Conservation (phyloP, 73 alveolate species). For the Tetrahymena elliotti region DNA sequence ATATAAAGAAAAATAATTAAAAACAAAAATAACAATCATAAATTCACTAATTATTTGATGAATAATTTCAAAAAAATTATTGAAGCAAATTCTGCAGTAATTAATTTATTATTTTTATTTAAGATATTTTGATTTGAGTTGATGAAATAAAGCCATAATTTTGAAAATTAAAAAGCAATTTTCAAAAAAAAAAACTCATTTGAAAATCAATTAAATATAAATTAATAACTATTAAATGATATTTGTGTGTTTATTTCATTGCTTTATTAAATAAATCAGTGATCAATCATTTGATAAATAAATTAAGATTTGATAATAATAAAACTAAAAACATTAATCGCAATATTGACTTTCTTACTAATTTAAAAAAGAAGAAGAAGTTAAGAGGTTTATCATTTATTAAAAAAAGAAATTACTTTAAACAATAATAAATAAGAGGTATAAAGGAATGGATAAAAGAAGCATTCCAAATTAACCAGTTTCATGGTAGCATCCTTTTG, state of each 20-base stretch:
- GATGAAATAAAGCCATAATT: not conserved
- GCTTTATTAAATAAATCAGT: not conserved
- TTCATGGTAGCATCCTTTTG: conserved; percentile 43
- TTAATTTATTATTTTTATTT: not conserved
- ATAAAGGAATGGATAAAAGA: not conserved
- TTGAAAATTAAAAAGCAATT: not conserved
- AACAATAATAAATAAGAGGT: not conserved
- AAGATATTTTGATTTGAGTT: not conserved
- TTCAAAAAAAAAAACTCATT: not conserved
- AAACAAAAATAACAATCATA: not conserved
- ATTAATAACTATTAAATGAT: not conserved
- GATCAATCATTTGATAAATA: not conserved
- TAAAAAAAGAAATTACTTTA: not conserved
- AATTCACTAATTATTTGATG: not conserved
- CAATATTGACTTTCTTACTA: not conserved
- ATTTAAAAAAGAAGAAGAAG: not conserved
- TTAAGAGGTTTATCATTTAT: not conserved
- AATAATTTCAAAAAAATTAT: not conserved
- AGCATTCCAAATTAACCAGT: not conserved
- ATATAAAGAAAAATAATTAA: too few species aligned
- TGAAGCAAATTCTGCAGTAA: not conserved
- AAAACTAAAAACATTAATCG: not conserved
- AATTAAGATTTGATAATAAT: not conserved
- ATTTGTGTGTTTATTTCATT: not conserved
- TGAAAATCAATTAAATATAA: not conserved